These are phyloP conservation scores for Xerocomellus chrysenteron DNA, from an alignment of 768 basidiomycete genomes.

Conservation along the genomic window DNA sequence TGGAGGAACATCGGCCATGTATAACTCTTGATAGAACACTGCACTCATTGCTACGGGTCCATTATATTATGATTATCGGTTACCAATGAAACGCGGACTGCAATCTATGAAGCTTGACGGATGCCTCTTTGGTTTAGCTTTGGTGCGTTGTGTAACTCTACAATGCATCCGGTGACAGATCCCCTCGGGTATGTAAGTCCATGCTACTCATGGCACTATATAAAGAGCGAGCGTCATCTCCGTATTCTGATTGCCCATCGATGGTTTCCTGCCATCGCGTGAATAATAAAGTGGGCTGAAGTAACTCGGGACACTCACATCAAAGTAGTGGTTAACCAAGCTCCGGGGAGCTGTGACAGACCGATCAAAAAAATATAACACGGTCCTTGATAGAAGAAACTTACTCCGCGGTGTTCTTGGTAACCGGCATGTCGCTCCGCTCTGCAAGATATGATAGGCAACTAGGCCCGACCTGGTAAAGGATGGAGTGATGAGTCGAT, in stretches of 20 bases:
- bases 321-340: constrained; percentile 90
- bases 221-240: constrained; percentile 65
- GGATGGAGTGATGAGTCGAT: neutral
- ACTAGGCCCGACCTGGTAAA: constrained; percentile 76
- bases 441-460: constrained; percentile 89
- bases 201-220: constrained; percentile 58
- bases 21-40: constrained; percentile 35
- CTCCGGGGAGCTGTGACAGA: constrained; percentile 71
- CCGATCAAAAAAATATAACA: constrained; percentile 4
- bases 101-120: neutral
- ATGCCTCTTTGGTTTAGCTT: neutral
- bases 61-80: constrained; percentile 29
- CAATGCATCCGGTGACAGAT: constrained; percentile 70
- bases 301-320: constrained; percentile 49
- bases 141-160: constrained; percentile 28
- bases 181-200: constrained; percentile 59
- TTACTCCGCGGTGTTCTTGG: constrained; percentile 93
- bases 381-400: constrained; percentile 27
- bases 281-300: neutral
- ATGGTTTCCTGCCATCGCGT: constrained; percentile 59
- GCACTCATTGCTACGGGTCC: constrained; percentile 36
- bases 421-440: constrained; percentile 82
- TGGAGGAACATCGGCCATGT: constrained; percentile 38
- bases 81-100: neutral
- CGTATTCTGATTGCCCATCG: constrained; percentile 68